Evolutionary conservation across 2,329 filamentous ascomycete genomes (phyloP).

Genomic region (Lecanicillium sp.): DNA sequence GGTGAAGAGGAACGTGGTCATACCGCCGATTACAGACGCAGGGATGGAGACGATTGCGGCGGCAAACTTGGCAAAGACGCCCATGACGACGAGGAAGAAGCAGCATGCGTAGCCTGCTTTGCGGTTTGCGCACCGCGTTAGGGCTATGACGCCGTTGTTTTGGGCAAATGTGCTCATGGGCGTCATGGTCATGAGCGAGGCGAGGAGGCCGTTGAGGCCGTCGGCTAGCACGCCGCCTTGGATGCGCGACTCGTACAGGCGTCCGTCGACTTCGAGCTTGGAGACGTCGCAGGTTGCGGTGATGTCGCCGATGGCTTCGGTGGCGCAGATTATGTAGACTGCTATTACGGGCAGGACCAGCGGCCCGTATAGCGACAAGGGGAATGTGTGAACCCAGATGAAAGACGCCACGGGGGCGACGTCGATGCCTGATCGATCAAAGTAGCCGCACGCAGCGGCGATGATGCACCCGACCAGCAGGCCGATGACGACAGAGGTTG

Average conservation of each 20-base stretch:
- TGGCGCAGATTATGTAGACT: constrained; percentile 64
- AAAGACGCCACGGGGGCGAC: constrained; percentile 64
- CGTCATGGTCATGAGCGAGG: constrained; percentile 69
- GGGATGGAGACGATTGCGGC: constrained; percentile 73
- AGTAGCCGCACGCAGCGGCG: constrained; percentile 69
- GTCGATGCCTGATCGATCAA: constrained; percentile 64
- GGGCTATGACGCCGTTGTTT: constrained; percentile 77
- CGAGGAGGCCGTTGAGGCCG: constrained; percentile 65
- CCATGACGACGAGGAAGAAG: constrained; percentile 71
- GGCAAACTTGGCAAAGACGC: constrained; percentile 75
- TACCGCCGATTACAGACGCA: constrained; percentile 54
- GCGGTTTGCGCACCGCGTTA: constrained; percentile 74
- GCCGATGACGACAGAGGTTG: constrained; percentile 65
- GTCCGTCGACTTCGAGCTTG: constrained; percentile 63
- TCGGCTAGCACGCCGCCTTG: constrained; percentile 74
- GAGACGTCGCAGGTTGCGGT: constrained; percentile 77
- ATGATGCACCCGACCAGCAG: constrained; percentile 70
- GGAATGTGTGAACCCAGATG: constrained; percentile 73
- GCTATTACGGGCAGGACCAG: constrained; percentile 64
- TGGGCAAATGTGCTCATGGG: constrained; percentile 76
- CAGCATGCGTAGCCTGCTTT: constrained; percentile 72
- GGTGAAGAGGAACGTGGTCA: constrained; percentile 75
- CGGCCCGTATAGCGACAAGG: constrained; percentile 61
- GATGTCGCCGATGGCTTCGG: constrained; percentile 74
- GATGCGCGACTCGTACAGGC: constrained; percentile 65